Percentiles rank a stretch among this genome's conserved stretches.
These are phyloP conservation scores for Cenchrus americanus DNA, from an alignment of 176 grass and related monocot genomes.

Conservation along the genomic window DNA sequence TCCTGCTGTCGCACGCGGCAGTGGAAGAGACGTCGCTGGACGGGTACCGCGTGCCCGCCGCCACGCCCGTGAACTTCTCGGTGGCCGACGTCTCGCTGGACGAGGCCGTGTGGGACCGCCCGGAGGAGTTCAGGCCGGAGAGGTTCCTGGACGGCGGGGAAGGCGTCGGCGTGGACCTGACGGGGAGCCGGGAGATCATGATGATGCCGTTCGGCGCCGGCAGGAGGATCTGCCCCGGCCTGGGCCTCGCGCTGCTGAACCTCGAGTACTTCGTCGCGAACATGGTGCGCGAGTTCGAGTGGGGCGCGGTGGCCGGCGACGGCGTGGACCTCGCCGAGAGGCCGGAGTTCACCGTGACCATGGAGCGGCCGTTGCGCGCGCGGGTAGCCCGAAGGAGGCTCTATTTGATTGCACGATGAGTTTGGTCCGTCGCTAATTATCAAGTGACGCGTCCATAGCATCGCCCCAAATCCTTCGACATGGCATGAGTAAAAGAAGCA, in stretches of 20 bases:
- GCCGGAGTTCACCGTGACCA: constrained; percentile 50
- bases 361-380: constrained; percentile 47
- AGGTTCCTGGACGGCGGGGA: constrained; percentile 38
- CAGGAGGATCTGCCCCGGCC: constrained; percentile 45
- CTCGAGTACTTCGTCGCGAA: constrained; percentile 50
- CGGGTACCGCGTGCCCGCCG: constrained; percentile 34
- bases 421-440: not conserved
- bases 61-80: constrained; percentile 32
- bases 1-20: constrained; percentile 45
- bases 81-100: constrained; percentile 45
- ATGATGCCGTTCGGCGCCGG: constrained; percentile 54
- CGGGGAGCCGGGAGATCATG: constrained; percentile 43
- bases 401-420: not conserved
- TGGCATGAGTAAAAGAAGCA: too few relatives aligned
- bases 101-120: constrained; percentile 12
- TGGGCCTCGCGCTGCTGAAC: constrained; percentile 46
- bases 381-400: constrained; percentile 3
- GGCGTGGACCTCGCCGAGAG: constrained; percentile 48
- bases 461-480: not conserved
- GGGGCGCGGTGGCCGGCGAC: constrained; percentile 1
- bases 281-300: constrained; percentile 59
- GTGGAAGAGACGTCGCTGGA: constrained; percentile 13
- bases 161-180: constrained; percentile 41
- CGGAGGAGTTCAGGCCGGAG: constrained; percentile 38
- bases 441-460: not conserved